phyloP scores from a whole-genome alignment of 371 early-diverging fungal species.

The Fennellomyces sp. region DNA sequence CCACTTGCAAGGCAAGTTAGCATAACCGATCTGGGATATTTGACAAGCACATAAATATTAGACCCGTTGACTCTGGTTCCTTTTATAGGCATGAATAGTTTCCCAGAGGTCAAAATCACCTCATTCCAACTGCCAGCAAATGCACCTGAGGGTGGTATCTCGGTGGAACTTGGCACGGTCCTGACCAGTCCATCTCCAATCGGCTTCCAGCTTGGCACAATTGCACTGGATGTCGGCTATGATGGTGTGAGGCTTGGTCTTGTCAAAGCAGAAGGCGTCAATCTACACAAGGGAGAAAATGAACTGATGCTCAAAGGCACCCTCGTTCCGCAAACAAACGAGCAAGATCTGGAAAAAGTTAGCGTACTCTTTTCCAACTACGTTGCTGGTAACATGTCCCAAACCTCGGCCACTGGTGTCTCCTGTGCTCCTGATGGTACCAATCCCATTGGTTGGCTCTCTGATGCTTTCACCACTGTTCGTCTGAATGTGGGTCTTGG shows the following conservation, averaged over 20 bases:
- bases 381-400: conserved; percentile 43
- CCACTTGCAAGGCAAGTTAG: conserved; percentile 16
- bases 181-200: conserved; percentile 58
- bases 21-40: conserved; percentile 32
- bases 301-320: conserved; percentile 45
- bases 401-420: conserved; percentile 52
- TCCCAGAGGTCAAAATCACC: conserved; percentile 50
- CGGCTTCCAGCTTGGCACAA: conserved; percentile 54
- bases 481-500: conserved; percentile 50
- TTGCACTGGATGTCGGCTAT: conserved; percentile 45
- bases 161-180: conserved; percentile 48
- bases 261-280: conserved; percentile 41
- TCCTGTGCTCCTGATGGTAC: conserved; percentile 52
- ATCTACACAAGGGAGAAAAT: too few species aligned
- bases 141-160: conserved; percentile 56
- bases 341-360: conserved; percentile 40
- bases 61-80: conserved; percentile 39
- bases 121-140: conserved; percentile 56
- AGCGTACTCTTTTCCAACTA: conserved; percentile 51
- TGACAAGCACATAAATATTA: conserved; percentile 45
- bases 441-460: conserved; percentile 54
- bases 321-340: conserved; percentile 44
- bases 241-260: conserved; percentile 48
- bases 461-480: conserved; percentile 47
- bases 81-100: conserved; percentile 47